Conservation (phyloP, 73 alveolate genomes). For the Tetrahymena thermophila region DNA sequence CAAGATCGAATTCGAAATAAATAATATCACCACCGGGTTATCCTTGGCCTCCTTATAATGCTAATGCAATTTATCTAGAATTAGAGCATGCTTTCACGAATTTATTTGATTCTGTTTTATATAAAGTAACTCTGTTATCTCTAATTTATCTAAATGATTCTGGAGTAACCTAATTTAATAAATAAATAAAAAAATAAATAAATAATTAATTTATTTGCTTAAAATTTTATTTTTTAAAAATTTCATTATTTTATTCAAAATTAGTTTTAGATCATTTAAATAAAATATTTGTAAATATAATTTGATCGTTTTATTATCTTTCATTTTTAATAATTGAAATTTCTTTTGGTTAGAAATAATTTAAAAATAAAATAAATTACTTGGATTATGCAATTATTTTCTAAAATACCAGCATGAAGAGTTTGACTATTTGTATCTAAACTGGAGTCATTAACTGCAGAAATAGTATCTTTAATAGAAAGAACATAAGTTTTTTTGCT, state of each 20-base stretch:
- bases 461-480: slow-evolving; percentile 76
- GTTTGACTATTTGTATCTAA: slow-evolving; percentile 69
- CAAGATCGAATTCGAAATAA: slow-evolving; percentile 94
- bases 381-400: slow-evolving; percentile 71
- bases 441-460: slow-evolving; percentile 62
- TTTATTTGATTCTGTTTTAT: slow-evolving; percentile 73
- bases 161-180: not conserved
- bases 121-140: slow-evolving; percentile 75
- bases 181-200: too few relatives aligned
- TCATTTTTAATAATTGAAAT: too few relatives aligned
- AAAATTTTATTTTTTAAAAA: too few relatives aligned
- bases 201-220: too few relatives aligned
- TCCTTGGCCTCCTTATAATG: slow-evolving; percentile 28
- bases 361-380: not conserved
- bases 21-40: slow-evolving; percentile 90
- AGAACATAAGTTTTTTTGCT: slow-evolving; percentile 74
- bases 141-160: slow-evolving; percentile 73
- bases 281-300: too few relatives aligned
- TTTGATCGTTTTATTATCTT: too few relatives aligned
- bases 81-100: slow-evolving; percentile 78
- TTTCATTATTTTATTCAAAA: too few relatives aligned
- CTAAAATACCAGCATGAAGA: slow-evolving; percentile 62
- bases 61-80: slow-evolving; percentile 87
- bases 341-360: too few relatives aligned
- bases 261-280: too few relatives aligned